These are phyloP conservation scores for Cryptococcus maquisensis DNA, from an alignment of 1,284 basidiomycete genomes.

Conservation along the genomic window DNA sequence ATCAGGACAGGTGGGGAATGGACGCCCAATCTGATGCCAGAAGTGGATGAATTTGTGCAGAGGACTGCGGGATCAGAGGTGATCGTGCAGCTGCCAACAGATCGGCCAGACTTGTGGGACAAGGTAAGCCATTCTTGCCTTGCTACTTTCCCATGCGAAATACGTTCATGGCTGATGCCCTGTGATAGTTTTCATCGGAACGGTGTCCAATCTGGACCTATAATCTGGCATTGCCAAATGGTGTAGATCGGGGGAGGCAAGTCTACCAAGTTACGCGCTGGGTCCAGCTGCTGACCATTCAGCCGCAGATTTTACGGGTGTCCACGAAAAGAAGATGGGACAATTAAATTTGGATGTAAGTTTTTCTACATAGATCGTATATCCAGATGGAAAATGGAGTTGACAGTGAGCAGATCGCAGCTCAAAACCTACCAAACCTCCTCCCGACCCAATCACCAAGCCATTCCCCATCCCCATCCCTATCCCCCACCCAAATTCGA, in stretches of 20 bases:
- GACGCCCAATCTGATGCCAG: constrained; percentile 23
- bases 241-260: too few species aligned
- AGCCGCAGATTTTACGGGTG: constrained; percentile 28
- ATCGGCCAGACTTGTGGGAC: constrained; percentile 23
- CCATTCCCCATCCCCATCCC: constrained; percentile 20
- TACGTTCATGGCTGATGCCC: too few species aligned
- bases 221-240: constrained; percentile 2
- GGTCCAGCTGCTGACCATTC: constrained; percentile 14
- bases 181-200: constrained; percentile 17
- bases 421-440: constrained; percentile 15
- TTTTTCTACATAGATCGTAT: too few species aligned
- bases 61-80: constrained; percentile 24
- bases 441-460: constrained; percentile 7
- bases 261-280: too few species aligned
- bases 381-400: background rate
- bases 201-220: constrained; percentile 23
- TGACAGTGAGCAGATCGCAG: constrained; percentile 13
- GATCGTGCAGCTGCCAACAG: constrained; percentile 18
- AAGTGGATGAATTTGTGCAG: constrained; percentile 14
- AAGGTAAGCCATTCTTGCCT: constrained; percentile 6
- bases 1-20: constrained; percentile 21
- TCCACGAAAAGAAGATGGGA: constrained; percentile 21
- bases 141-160: background rate
- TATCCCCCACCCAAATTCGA: constrained; percentile 8
- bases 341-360: constrained; percentile 29